Evolutionary conservation across 2,329 filamentous ascomycete genomes (phyloP).

Genomic region (Diaporthe citriasiana): DNA sequence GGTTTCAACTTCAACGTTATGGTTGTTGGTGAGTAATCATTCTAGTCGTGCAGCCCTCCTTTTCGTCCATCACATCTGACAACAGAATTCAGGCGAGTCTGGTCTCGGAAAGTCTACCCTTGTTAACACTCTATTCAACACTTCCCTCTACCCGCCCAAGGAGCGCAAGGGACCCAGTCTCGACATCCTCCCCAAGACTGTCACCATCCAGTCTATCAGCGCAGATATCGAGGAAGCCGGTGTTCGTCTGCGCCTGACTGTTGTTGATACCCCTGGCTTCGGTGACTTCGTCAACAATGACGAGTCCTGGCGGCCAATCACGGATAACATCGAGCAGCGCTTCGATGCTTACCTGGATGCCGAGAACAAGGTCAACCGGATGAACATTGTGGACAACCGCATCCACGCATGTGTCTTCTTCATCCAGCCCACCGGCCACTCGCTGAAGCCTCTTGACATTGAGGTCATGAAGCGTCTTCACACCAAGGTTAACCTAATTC

Average conservation of each 20-base stretch:
- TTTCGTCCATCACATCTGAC: slow-evolving; percentile 33
- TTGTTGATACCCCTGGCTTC: slow-evolving; percentile 97
- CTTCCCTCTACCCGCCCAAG: slow-evolving; percentile 97
- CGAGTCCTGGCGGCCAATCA: slow-evolving; percentile 98
- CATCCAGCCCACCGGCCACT: slow-evolving; percentile 98
- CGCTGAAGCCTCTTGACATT: slow-evolving; percentile 97
- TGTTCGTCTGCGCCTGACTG: slow-evolving; percentile 93
- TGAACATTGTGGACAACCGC: slow-evolving; percentile 99
- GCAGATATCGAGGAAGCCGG: slow-evolving; percentile 99
- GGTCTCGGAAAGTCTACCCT: slow-evolving; percentile 98
- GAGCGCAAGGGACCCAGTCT: slow-evolving; percentile 98
- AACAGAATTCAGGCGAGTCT: slow-evolving; percentile 82
- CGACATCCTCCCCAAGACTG: slow-evolving; percentile 98
- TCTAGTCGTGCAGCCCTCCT: not conserved
- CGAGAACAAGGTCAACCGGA: slow-evolving; percentile 99
- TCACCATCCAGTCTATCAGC: slow-evolving; percentile 94
- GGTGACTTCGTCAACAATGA: slow-evolving; percentile 99
- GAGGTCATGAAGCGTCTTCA: slow-evolving; percentile 99
- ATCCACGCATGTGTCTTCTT: slow-evolving; percentile 99
- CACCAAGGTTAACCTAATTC: slow-evolving; percentile 99
- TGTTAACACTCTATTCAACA: slow-evolving; percentile 99
- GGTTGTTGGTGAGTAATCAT: slow-evolving; percentile 87
- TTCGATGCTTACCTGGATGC: slow-evolving; percentile 98
- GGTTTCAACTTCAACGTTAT: slow-evolving; percentile 99
- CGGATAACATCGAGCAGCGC: slow-evolving; percentile 99